Evolutionary conservation across 2,329 filamentous ascomycete genomes (phyloP), one percentile per base, ranked within the genome.

Genomic region (Hypoxylon sp.): DNA sequence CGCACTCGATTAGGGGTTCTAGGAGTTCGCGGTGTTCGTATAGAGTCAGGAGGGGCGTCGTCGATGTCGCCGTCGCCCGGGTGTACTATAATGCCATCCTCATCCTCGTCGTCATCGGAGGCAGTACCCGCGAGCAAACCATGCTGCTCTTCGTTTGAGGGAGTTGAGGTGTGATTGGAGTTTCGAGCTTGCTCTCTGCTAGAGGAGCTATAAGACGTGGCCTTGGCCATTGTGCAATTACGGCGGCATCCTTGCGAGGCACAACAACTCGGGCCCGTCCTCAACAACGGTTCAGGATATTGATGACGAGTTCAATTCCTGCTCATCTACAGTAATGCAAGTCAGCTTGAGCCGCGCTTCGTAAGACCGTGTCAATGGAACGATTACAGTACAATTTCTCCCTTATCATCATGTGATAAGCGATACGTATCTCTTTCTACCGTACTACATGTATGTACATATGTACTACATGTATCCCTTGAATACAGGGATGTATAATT

Each of bases 1-100:
- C 88, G 87, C 42, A 92, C 90, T 35, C 90, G 84, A 71, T 91
- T 88, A n/a, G 86, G 84, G 1, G 90, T 92, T 63, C 89, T 77
- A 26, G 88, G 85, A 44, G 85, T 82, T 64, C 31, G 57, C n/a
- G 68, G 62, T 13, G 53, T 57, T 24, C 51, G 68, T 29, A 64
- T 51, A 24, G 65, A 65, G 37, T 74, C 56, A 11, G 55, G 60
- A 17, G 67, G 70, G 17, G 39, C 39, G 26, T 63, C 63, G n/a
- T 67, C 63, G 24, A 31, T 50, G 22, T 69, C 50, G 17, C 61
- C 63, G 50, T 74, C 58, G 44, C 58, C 73, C 2, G 71, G 72
- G 47, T 73, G 74, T 22, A 75, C 75, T 71, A 77, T 71, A 37
- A 77, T 44, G n/a, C 71, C 70, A 55, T 76, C 66, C 26, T 71